Percentiles rank a stretch among this genome's conserved stretches.
These are phyloP conservation scores for Saccharomycopsis microspora DNA, from an alignment of 805 yeast species.

Conservation along the genomic window DNA sequence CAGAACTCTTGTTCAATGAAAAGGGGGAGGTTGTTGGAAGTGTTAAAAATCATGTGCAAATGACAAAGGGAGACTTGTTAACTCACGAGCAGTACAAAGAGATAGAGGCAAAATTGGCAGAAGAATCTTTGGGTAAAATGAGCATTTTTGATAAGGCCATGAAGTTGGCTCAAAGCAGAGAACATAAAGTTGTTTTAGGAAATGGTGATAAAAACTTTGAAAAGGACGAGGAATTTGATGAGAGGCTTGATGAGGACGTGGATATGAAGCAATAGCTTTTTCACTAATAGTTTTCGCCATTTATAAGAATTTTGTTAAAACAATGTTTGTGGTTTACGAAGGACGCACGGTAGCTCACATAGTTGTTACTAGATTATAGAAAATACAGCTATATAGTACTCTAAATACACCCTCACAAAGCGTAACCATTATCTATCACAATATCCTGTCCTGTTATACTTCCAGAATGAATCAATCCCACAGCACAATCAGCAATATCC, in stretches of 20 bases:
- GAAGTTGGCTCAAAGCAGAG: not conserved
- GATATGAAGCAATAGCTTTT: not conserved
- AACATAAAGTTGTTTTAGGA: not conserved
- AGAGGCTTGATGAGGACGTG: slow-evolving; percentile 1
- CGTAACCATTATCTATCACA: slow-evolving; percentile 23
- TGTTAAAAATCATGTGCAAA: slow-evolving; percentile 6
- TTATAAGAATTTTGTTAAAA: too few relatives aligned
- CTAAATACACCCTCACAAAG: not conserved
- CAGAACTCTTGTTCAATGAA: slow-evolving; percentile 37
- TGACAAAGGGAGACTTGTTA: slow-evolving; percentile 8
- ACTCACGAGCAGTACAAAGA: not conserved
- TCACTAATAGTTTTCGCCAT: too few relatives aligned
- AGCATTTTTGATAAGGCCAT: not conserved
- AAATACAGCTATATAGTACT: not conserved
- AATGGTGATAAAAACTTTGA: not conserved
- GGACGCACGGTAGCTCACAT: too few relatives aligned
- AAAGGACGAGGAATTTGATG: not conserved
- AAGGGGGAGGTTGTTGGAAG: slow-evolving; percentile 17
- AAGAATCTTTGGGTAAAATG: not conserved
- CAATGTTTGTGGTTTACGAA: too few relatives aligned
- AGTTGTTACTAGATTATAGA: too few relatives aligned
- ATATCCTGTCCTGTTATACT: slow-evolving; percentile 23
- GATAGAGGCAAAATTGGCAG: not conserved
- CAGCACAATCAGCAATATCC: slow-evolving; percentile 19
- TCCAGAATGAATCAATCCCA: slow-evolving; percentile 18